Evolutionary conservation across 345 rosid genomes (phyloP).

Genomic region (Euphorbia pulcherrima): DNA sequence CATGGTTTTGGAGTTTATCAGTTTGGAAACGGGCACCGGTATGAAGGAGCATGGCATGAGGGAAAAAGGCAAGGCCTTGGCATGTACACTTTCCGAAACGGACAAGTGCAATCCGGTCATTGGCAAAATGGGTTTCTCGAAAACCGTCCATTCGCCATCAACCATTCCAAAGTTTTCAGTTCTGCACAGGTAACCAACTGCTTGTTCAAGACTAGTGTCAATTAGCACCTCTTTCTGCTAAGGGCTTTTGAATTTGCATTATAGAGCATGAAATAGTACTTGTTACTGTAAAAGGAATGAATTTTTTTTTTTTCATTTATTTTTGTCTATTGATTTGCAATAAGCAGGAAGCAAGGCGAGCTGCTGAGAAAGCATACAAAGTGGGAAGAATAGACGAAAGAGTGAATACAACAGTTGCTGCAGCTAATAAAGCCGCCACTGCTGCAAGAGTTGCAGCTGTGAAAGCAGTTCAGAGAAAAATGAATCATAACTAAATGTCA

Average conservation of each 20-base stretch:
- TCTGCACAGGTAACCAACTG: constrained; percentile 68
- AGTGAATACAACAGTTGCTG: constrained; percentile 57
- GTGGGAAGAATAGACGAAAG: constrained; percentile 56
- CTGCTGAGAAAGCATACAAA: constrained; percentile 55
- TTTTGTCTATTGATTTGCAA: background rate
- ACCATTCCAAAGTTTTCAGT: constrained; percentile 80
- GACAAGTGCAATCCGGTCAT: constrained; percentile 90
- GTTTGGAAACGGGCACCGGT: constrained; percentile 84
- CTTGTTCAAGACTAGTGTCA: background rate
- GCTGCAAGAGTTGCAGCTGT: background rate
- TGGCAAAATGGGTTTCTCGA: constrained; percentile 89
- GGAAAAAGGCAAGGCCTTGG: constrained; percentile 96
- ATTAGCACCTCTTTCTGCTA: too few relatives aligned
- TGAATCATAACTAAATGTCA: background rate
- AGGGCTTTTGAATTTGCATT: background rate
- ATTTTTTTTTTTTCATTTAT: background rate
- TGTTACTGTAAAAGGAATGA: background rate
- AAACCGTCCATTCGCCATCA: constrained; percentile 68
- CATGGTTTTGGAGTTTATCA: constrained; percentile 88
- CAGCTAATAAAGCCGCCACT: constrained; percentile 60
- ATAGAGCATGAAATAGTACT: background rate
- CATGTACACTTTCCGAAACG: constrained; percentile 87
- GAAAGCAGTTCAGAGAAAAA: background rate
- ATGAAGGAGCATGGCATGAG: constrained; percentile 98
- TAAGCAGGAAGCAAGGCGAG: constrained; percentile 64